Evolutionary conservation across 1,139 yeast genomes (phyloP).

Genomic region (Hanseniaspora sp.): DNA sequence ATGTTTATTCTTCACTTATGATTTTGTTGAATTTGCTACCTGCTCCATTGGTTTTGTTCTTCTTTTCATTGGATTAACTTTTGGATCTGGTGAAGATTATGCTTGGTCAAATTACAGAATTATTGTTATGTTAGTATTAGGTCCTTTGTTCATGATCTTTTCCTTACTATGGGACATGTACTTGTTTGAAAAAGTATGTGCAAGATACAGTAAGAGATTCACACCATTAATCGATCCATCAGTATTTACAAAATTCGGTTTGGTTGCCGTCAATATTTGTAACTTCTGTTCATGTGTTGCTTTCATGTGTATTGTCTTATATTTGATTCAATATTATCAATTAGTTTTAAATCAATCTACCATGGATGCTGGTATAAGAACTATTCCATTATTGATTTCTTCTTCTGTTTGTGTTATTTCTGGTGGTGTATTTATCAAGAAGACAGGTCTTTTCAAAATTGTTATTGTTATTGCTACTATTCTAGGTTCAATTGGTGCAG

Average conservation of each 20-base stretch:
- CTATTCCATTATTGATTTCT: slow-evolving; percentile 45
- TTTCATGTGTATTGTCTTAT: slow-evolving; percentile 20
- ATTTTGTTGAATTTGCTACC: slow-evolving; percentile 39
- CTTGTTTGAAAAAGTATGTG: slow-evolving; percentile 16
- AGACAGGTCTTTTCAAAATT: slow-evolving; percentile 41
- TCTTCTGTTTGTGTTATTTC: slow-evolving; percentile 40
- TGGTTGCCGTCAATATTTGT: slow-evolving; percentile 20
- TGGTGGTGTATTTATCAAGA: slow-evolving; percentile 39
- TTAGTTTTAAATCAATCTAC: slow-evolving; percentile 29
- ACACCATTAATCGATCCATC: slow-evolving; percentile 23
- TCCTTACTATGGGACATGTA: slow-evolving; percentile 33
- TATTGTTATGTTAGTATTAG: slow-evolving; percentile 43
- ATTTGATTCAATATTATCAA: slow-evolving; percentile 25
- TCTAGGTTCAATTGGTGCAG: slow-evolving; percentile 43
- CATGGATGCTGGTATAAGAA: slow-evolving; percentile 47
- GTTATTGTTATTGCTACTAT: slow-evolving; percentile 37
- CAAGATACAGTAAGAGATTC: slow-evolving; percentile 3
- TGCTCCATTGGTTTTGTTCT: slow-evolving; percentile 37
- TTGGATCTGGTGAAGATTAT: slow-evolving; percentile 38
- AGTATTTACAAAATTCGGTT: slow-evolving; percentile 19
- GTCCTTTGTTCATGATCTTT: slow-evolving; percentile 36
- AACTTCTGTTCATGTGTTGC: slow-evolving; percentile 20
- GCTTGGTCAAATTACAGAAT: slow-evolving; percentile 49
- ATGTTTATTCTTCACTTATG: slow-evolving; percentile 28
- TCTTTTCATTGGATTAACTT: slow-evolving; percentile 40